Evolutionary conservation across 768 basidiomycete genomes (phyloP).

Genomic region (Mycena indigotica): DNA sequence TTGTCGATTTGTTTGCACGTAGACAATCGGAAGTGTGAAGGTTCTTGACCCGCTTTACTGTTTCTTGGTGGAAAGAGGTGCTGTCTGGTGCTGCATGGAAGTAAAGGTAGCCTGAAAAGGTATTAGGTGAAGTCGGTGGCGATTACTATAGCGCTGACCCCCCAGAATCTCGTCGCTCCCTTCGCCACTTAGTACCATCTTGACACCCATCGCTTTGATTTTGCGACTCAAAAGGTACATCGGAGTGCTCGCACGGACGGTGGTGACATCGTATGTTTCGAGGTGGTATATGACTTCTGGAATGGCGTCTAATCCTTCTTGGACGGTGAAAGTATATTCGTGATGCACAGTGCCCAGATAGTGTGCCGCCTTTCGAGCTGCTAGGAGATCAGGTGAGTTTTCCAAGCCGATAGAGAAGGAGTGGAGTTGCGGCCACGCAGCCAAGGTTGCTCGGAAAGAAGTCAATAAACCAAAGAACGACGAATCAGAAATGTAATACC

Average conservation of each 20-base stretch:
- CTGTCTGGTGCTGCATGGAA: constrained; percentile 97
- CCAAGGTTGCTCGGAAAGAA: constrained; percentile 65
- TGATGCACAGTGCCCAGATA: constrained; percentile 95
- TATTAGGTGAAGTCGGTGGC: neutral
- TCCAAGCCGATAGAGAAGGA: constrained; percentile 97
- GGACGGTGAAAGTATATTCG: constrained; percentile 96
- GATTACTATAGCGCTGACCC: constrained; percentile 48
- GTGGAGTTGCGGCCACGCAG: constrained; percentile 93
- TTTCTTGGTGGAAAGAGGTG: constrained; percentile 91
- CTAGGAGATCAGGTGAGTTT: constrained; percentile 92
- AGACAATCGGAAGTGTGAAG: constrained; percentile 97
- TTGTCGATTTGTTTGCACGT: constrained; percentile 99
- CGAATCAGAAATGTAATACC: constrained; percentile 39
- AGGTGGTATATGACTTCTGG: constrained; percentile 98
- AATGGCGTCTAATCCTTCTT: constrained; percentile 96
- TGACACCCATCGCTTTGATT: constrained; percentile 99
- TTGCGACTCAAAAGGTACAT: constrained; percentile 99
- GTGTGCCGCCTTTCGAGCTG: constrained; percentile 90
- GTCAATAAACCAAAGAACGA: constrained; percentile 11
- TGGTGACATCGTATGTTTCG: constrained; percentile 99
- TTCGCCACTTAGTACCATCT: constrained; percentile 98
- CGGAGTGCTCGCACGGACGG: constrained; percentile 94
- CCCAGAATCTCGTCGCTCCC: constrained; percentile 98
- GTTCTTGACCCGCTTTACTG: constrained; percentile 93
- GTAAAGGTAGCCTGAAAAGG: constrained; percentile 86